Base-by-base conservation (phyloP, 345 rosid genomes). In the Populus ilicifolia region DNA sequence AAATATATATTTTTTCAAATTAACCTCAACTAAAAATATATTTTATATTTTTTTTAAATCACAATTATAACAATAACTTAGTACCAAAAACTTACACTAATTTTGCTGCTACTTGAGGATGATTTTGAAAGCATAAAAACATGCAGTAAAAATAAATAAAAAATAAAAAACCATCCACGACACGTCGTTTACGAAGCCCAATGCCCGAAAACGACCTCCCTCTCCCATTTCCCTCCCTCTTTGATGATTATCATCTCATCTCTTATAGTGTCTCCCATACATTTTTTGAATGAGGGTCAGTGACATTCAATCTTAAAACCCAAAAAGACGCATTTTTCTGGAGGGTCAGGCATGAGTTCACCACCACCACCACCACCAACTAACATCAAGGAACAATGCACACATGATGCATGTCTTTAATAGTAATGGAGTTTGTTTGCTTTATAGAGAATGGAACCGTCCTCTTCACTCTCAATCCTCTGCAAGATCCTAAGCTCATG, bases 401-500 rank as follows among this genome's bases (percentile, higher is more conserved):
- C 89, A 92, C 83, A 91, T 94, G 98, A 88, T 94, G 86, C 92
- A 91, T 66, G 81, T 94, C 16, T 90, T 94, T 85, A 89, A 92
- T 70, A 82, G 97, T 39, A 92, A 90, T 75, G 99, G 99, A 0
- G 89, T 92, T 11, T 94, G 99, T 84, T 89, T 96, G 86, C 88
- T 92, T 25, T 96, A 91, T 89, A 83, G 93, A 80, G 97, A 96
- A 81, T 92, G 97, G 97, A 86, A 90, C 74, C 94, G 97, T 2
- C 91, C 96, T 16, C 97, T 93, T 77, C 95, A 91, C 99, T 41
- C 92, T 94, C 6, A 89, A 89, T 69, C 83, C 92, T 14, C 97
- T 90, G 78, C 97, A 90, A 84, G 99, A 96, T 75, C 98, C 89
- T 78, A 92, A 92, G 86, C 99, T 96, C 82, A 93, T 96, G 96